Base-by-base conservation (phyloP, 352 stramenopile species). In the Plasmopara halstedii region DNA sequence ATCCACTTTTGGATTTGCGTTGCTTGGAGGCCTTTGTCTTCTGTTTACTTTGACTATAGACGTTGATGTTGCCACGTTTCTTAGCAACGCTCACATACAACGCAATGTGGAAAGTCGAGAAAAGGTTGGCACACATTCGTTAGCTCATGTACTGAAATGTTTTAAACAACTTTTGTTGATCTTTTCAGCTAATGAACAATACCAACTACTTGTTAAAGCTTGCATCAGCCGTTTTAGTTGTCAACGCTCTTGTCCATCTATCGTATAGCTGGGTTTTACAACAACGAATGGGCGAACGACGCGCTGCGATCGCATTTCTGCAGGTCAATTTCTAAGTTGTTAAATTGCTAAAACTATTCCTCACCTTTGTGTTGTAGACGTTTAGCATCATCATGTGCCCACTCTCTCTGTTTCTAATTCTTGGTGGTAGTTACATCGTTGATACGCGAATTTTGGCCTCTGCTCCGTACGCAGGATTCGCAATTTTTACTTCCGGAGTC, bases 381-480 rank as follows among this genome's bases (percentile, higher is more conserved):
- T 90, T 87, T 50, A 80, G 74, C 23, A 36, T 85, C 8, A 70
- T 81, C 46, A 62, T 73, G 46, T 58, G 87, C 10, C 74, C 74
- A 19, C 66, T 89, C 21, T 77, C 75, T 13, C 43, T 86, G 2
- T 81, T 87, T 42, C 64, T 90, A 18, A 60, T 87, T 40, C 43
- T 84, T 7, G 73, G 75, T 10, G 78, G 74, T 0, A 79, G 87
- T 45, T 90, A 87, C 48, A 70, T 90, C 41, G 75, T 79, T 20
- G 73, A 85, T 46, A 79, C 67, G 6, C 68, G 59, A n/a, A 85
- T 64, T 2, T 54, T 87, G 2, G 62, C 64, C 4, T 83, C 78
- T 6, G 68, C 75, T 9, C 78, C 78, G 6, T 87, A 81, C 52
- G 80, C 75, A n/a, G 70, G 75, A 22, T 76, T 90, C 41, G 63